Evolutionary conservation across 768 basidiomycete species (phyloP).

Genomic region (Mycena chlorophos): DNA sequence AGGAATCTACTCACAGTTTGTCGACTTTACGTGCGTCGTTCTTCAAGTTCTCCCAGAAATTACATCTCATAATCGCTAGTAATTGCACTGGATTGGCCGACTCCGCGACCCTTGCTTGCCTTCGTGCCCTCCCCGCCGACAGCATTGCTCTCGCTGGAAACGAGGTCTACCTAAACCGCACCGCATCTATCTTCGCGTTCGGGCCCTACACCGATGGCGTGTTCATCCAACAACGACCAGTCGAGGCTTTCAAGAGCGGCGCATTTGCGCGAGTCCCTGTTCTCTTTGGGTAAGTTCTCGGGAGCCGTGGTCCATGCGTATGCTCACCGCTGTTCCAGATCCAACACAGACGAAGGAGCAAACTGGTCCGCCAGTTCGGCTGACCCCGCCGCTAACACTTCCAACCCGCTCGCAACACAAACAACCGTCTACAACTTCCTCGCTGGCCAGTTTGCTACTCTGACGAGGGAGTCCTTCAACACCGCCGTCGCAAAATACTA

Average conservation of each 20-base stretch:
- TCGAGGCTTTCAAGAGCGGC: constrained; percentile 41
- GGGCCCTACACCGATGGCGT: constrained; percentile 39
- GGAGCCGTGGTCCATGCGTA: neutral
- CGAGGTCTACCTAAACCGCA: constrained; percentile 29
- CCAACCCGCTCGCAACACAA: constrained; percentile 37
- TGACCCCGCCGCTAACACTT: constrained; percentile 41
- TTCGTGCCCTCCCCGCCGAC: constrained; percentile 30
- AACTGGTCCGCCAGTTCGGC: constrained; percentile 38
- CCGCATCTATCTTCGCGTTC: constrained; percentile 39
- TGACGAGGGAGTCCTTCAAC: constrained; percentile 32
- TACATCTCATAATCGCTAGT: neutral
- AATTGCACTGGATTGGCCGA: constrained; percentile 25
- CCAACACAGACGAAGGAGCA: constrained; percentile 46
- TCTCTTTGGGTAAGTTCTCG: constrained; percentile 35
- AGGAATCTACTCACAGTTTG: constrained; percentile 36
- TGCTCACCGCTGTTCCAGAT: constrained; percentile 21
- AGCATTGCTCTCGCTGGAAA: constrained; percentile 36
- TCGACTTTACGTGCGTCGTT: constrained; percentile 34
- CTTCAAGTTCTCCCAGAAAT: neutral
- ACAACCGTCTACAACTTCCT: constrained; percentile 44
- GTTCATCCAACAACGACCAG: constrained; percentile 36
- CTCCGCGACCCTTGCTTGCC: constrained; percentile 31
- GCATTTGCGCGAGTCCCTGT: constrained; percentile 40
- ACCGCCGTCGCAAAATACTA: constrained; percentile 34
- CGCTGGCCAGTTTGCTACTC: constrained; percentile 38